phyloP scores from a whole-genome alignment of 768 basidiomycete species.

The Serendipita vermifera region DNA sequence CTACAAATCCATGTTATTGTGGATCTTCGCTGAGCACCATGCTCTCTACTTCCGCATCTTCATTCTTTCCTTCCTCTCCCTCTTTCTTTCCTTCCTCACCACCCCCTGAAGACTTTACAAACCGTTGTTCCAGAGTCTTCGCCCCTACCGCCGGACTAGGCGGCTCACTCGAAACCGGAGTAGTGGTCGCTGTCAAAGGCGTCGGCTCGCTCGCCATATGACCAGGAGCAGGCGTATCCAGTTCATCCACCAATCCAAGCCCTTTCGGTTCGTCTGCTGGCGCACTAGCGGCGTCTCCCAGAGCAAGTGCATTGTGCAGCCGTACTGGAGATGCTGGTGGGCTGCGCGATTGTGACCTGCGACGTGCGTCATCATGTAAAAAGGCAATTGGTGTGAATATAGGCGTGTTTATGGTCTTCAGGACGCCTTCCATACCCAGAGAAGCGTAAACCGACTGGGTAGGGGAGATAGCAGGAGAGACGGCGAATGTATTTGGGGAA shows the following conservation, averaged over 20 bases:
- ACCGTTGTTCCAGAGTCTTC: slow-evolving; percentile 14
- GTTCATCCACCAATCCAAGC: slow-evolving; percentile 69
- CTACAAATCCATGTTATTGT: background rate
- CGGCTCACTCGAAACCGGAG: background rate
- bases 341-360: slow-evolving; percentile 57
- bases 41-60: slow-evolving; percentile 3
- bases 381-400: slow-evolving; percentile 82
- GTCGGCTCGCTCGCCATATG: slow-evolving; percentile 74
- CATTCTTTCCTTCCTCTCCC: background rate
- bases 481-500: slow-evolving; percentile 55
- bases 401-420: slow-evolving; percentile 52
- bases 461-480: slow-evolving; percentile 22
- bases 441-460: slow-evolving; percentile 19
- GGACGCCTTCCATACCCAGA: slow-evolving; percentile 26
- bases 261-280: slow-evolving; percentile 21
- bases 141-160: background rate
- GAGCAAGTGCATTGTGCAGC: slow-evolving; percentile 12
- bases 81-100: slow-evolving; percentile 7
- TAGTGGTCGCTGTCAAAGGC: slow-evolving; percentile 33
- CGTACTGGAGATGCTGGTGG: slow-evolving; percentile 64
- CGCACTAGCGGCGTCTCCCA: slow-evolving; percentile 10
- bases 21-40: background rate
- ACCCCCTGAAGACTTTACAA: slow-evolving; percentile 15
- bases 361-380: slow-evolving; percentile 68
- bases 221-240: slow-evolving; percentile 73